Evolutionary conservation across 1,284 basidiomycete genomes (phyloP).

Genomic region (Ustilago tritici): DNA sequence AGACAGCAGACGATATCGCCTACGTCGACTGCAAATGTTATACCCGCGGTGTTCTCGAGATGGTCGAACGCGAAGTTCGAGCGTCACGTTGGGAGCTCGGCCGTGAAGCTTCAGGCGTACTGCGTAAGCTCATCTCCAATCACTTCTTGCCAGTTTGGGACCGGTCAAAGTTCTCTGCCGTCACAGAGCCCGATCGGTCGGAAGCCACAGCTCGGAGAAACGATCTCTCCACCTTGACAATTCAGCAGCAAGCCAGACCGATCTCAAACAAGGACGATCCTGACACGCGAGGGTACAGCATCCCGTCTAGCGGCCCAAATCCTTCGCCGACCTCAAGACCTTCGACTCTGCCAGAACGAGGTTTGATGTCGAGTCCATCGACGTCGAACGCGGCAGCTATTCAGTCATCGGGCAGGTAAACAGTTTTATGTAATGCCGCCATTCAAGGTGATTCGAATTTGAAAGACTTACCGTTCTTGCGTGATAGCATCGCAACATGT

Average conservation of each 20-base stretch:
- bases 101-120: conserved; percentile 53
- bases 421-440: background rate
- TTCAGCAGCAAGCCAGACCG: conserved; percentile 28
- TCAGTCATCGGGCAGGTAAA: background rate
- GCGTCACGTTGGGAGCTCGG: conserved; percentile 59
- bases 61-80: conserved; percentile 53
- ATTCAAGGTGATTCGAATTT: background rate
- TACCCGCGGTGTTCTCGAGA: conserved; percentile 48
- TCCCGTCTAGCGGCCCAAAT: background rate
- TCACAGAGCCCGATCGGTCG: background rate
- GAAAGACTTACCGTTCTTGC: background rate
- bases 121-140: conserved; percentile 56
- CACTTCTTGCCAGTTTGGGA: conserved; percentile 39
- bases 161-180: conserved; percentile 9
- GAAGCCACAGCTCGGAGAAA: conserved; percentile 15
- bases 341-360: background rate
- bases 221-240: conserved; percentile 12
- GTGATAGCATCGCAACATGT: background rate
- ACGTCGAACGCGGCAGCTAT: background rate
- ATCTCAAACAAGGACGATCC: conserved; percentile 27
- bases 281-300: conserved; percentile 10
- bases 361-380: conserved; percentile 9
- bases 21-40: conserved; percentile 53
- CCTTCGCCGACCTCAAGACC: conserved; percentile 13
- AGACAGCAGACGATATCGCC: conserved; percentile 44